These are phyloP conservation scores for Talaromyces sp. DNA, from an alignment of 2,329 filamentous ascomycete genomes.

Conservation along the genomic window DNA sequence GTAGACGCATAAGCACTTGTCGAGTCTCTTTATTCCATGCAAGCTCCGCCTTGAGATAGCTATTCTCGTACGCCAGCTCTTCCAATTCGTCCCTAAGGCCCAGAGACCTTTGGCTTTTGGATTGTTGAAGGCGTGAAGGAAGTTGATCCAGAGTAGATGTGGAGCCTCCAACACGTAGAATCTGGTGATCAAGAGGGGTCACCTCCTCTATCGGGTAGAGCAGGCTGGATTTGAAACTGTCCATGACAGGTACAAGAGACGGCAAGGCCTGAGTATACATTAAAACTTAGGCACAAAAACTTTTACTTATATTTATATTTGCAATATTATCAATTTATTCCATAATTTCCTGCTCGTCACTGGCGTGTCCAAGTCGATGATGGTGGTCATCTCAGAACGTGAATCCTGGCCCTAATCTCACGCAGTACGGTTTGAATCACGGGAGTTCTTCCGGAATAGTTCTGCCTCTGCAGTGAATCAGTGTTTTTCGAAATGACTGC, in stretches of 20 bases:
- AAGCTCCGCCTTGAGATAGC: slow-evolving; percentile 9
- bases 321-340: not conserved
- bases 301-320: not conserved
- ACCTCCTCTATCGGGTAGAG: slow-evolving; percentile 7
- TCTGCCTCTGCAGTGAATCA: not conserved
- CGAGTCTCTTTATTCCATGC: slow-evolving; percentile 3
- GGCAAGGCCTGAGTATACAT: not conserved
- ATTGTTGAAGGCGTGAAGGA: slow-evolving; percentile 8
- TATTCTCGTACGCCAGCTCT: slow-evolving; percentile 9
- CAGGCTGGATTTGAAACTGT: not conserved
- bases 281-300: not conserved
- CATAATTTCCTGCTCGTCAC: not conserved
- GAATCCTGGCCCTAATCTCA: not conserved
- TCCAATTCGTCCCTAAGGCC: not conserved
- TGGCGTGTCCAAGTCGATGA: not conserved
- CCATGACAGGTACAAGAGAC: not conserved
- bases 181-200: slow-evolving; percentile 5
- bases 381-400: too few species aligned
- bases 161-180: not conserved
- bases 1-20: not conserved
- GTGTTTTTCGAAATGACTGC: too few species aligned
- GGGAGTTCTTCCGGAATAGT: not conserved
- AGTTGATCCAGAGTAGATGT: slow-evolving; percentile 1
- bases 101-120: not conserved
- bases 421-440: not conserved